phyloP scores from a whole-genome alignment of 1,284 basidiomycete species.

The Cryptococcus sp. region DNA sequence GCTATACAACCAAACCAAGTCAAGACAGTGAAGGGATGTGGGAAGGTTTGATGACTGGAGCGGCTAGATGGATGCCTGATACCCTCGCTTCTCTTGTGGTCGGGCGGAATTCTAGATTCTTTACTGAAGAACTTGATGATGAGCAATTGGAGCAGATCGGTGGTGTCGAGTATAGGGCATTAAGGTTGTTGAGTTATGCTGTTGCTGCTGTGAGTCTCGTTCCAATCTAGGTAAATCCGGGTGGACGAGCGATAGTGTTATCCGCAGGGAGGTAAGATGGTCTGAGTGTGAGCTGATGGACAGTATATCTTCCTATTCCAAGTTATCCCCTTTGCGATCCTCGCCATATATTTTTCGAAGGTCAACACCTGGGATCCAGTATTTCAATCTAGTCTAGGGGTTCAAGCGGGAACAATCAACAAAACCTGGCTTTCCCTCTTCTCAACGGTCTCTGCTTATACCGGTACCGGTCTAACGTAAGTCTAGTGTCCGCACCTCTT shows the following conservation, averaged over 20 bases:
- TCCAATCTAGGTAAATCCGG: not conserved
- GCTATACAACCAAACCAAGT: not conserved
- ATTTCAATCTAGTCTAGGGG: slow-evolving; percentile 14
- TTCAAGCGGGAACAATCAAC: slow-evolving; percentile 21
- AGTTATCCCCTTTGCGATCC: slow-evolving; percentile 30
- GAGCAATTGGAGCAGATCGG: slow-evolving; percentile 36
- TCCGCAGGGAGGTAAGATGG: too few species aligned
- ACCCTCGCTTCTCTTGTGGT: slow-evolving; percentile 24
- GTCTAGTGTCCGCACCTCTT: slow-evolving; percentile 6
- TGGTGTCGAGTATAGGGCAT: slow-evolving; percentile 35
- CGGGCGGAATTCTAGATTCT: slow-evolving; percentile 36
- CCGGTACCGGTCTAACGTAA: slow-evolving; percentile 28
- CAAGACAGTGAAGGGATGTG: slow-evolving; percentile 14
- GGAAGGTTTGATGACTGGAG: slow-evolving; percentile 9
- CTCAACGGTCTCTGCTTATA: slow-evolving; percentile 21
- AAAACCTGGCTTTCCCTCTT: slow-evolving; percentile 34
- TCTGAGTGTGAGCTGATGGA: too few species aligned
- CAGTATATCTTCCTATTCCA: slow-evolving; percentile 32
- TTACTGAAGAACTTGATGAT: slow-evolving; percentile 35
- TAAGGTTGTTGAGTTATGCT: slow-evolving; percentile 25
- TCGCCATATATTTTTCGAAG: slow-evolving; percentile 30
- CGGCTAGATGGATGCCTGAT: slow-evolving; percentile 33
- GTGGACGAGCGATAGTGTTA: too few species aligned
- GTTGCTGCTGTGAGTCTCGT: slow-evolving; percentile 19
- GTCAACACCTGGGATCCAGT: slow-evolving; percentile 18